Percentiles rank a stretch among this genome's conserved stretches.
These are phyloP conservation scores for Colletotrichum destructivum DNA, from an alignment of 2,329 filamentous ascomycete species.

Conservation along the genomic window DNA sequence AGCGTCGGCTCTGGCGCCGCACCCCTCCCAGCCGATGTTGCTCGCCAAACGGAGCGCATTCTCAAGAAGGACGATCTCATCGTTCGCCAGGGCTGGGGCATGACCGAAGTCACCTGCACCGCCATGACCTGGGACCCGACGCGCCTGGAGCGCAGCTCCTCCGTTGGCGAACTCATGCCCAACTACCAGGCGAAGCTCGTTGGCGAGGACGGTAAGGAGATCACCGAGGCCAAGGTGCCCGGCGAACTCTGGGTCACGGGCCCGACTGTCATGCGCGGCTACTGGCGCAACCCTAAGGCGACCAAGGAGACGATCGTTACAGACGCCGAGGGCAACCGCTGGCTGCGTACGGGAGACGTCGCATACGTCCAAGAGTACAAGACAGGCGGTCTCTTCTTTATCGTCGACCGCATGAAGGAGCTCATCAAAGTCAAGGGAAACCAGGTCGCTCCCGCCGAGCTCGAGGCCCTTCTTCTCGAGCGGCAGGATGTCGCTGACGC, in stretches of 20 bases:
- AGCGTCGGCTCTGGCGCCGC: constrained; percentile 77
- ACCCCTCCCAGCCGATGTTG: constrained; percentile 72
- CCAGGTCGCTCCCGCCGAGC: constrained; percentile 72
- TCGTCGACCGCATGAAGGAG: constrained; percentile 82
- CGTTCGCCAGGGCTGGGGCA: constrained; percentile 83
- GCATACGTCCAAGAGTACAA: constrained; percentile 75
- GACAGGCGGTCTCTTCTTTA: constrained; percentile 66
- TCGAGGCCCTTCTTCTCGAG: constrained; percentile 56
- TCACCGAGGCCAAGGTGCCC: constrained; percentile 65
- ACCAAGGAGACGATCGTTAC: constrained; percentile 70
- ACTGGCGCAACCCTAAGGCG: constrained; percentile 80
- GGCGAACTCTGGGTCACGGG: constrained; percentile 83
- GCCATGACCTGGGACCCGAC: constrained; percentile 75
- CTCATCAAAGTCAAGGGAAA: constrained; percentile 74
- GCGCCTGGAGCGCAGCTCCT: constrained; percentile 53
- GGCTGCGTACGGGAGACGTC: constrained; percentile 84
- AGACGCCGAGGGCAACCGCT: constrained; percentile 67
- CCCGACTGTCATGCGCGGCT: constrained; percentile 82
- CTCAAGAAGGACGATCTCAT: constrained; percentile 47
- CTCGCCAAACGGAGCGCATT: constrained; percentile 70
- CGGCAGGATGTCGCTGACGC: constrained; percentile 69
- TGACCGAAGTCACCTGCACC: constrained; percentile 87
- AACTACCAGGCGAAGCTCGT: constrained; percentile 81
- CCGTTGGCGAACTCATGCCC: constrained; percentile 78
- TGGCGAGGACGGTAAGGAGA: constrained; percentile 67